A percentile compares a stretch with the other conserved stretches of the same genome.
Conservation (phyloP, 2,329 filamentous ascomycete species). For the Aspergillus latus region DNA sequence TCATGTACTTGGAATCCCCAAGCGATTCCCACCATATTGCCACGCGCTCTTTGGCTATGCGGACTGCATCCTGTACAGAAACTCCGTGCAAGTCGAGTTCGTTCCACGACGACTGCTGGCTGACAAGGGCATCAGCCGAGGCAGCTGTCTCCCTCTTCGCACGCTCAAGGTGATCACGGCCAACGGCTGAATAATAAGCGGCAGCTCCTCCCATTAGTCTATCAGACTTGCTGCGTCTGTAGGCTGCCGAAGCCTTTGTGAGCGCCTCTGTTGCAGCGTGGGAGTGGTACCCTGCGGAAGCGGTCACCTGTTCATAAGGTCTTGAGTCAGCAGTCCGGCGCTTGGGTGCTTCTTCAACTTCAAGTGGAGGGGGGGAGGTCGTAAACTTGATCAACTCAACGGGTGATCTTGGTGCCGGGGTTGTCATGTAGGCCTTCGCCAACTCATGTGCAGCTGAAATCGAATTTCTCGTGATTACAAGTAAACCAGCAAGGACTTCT, state of each 20-base stretch:
- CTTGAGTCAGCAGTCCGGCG: slow-evolving; percentile 11
- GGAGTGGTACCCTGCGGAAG: slow-evolving; percentile 47
- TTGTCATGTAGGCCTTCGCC: slow-evolving; percentile 53
- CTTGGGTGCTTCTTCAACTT: slow-evolving; percentile 23
- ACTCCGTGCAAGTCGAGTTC: slow-evolving; percentile 81
- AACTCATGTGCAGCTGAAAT: slow-evolving; percentile 60
- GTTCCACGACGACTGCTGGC: slow-evolving; percentile 60
- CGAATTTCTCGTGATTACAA: slow-evolving; percentile 59
- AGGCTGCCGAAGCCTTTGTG: slow-evolving; percentile 57
- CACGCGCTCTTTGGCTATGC: slow-evolving; percentile 70
- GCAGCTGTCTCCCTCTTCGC: slow-evolving; percentile 61
- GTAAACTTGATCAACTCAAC: slow-evolving; percentile 49
- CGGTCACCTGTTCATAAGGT: slow-evolving; percentile 29
- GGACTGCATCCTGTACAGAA: slow-evolving; percentile 73
- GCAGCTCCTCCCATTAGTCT: slow-evolving; percentile 73
- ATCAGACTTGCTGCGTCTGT: slow-evolving; percentile 65
- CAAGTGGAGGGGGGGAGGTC: slow-evolving; percentile 22
- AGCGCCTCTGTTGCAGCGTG: slow-evolving; percentile 54
- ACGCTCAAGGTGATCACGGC: slow-evolving; percentile 61
- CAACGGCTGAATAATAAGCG: slow-evolving; percentile 71
- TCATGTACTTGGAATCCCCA: slow-evolving; percentile 62
- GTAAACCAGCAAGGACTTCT: slow-evolving; percentile 52
- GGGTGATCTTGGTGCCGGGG: slow-evolving; percentile 29
- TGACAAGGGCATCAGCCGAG: slow-evolving; percentile 69
- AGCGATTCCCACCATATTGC: slow-evolving; percentile 73